Base-by-base conservation (phyloP, 2,329 filamentous ascomycete species). In the Bimuria novae-zelandiae region DNA sequence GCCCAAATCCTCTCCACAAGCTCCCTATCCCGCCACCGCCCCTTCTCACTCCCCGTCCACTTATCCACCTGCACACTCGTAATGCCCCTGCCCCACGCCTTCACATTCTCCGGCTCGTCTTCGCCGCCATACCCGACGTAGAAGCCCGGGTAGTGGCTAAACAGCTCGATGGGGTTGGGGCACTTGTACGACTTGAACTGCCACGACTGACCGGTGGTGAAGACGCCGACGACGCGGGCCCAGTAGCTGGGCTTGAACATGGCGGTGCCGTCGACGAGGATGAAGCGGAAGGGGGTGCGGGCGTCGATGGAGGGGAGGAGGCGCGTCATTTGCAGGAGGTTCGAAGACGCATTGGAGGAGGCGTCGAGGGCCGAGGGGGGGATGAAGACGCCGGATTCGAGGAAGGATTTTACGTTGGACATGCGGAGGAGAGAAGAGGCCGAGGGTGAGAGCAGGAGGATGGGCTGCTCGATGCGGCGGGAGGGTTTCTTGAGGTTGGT, bases 171-270 rank as follows among this genome's bases (percentile, higher is more conserved):
- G 0, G 94, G 90, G 51, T 89, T 88, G 62, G 88, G 88, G 91
- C 94, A 99, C 76, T 96, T 96, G 83, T 99, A 99, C 62, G 86
- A 89, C 77, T 97, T 96, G 79, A 99, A 99, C 76, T 99, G 94
- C 94, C 94, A 99, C 8, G 89, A 87, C 77, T 99, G 94, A 29
- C 94, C 94, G 0, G 94, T 99, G 0, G 94, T 99, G 77, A 99
- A 97, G 52, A 99, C 92, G 11, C 90, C 94, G 1, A 97, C 94
- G 6, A 99, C 89, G 46, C 92, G 87, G 67, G 88, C 88, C 94
- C 94, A 99, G 79, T 97, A 97, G 71, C 97, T 92, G 0, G 94
- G 94, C 74, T 96, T 96, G 83, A 99, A 99, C 73, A 94, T 89
- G 70, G 95, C 88, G 0, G 92, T 89, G 16, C 88, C 89, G 73